Conservation (phyloP, 2,329 filamentous ascomycete genomes). For the Sclerotinia trifoliorum region DNA sequence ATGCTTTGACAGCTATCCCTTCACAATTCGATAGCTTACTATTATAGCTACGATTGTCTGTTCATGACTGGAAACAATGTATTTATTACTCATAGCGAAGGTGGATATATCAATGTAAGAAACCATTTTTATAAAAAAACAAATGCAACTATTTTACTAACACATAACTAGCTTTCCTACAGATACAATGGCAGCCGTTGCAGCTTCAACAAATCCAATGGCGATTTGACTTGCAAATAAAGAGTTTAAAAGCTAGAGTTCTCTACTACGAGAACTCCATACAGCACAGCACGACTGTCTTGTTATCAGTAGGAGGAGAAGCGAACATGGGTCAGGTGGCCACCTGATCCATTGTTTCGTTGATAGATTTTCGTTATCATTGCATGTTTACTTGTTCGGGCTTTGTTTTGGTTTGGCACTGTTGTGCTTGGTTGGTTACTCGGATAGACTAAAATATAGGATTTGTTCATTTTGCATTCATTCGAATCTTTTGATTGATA, state of each 20-base stretch:
- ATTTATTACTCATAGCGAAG: neutral
- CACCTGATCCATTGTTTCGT: neutral
- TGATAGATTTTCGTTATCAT: neutral
- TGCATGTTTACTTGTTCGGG: neutral
- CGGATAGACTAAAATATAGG: too few species aligned
- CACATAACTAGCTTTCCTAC: neutral
- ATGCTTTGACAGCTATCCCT: neutral
- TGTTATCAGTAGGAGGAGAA: too few species aligned
- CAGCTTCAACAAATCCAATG: neutral
- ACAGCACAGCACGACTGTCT: too few species aligned
- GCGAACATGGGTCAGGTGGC: neutral
- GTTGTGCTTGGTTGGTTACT: neutral
- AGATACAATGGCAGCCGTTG: neutral
- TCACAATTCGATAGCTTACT: neutral
- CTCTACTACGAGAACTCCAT: neutral
- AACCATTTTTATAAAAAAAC: neutral
- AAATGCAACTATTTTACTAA: neutral
- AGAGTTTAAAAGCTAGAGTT: neutral
- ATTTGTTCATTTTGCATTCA: too few species aligned
- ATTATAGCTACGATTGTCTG: slow-evolving; percentile 8
- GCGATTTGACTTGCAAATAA: neutral
- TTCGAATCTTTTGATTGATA: too few species aligned
- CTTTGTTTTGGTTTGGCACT: neutral
- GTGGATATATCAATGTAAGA: neutral
- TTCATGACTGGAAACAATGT: neutral